Conservation (phyloP, 257 asterid species). For the Coffea canephora region DNA sequence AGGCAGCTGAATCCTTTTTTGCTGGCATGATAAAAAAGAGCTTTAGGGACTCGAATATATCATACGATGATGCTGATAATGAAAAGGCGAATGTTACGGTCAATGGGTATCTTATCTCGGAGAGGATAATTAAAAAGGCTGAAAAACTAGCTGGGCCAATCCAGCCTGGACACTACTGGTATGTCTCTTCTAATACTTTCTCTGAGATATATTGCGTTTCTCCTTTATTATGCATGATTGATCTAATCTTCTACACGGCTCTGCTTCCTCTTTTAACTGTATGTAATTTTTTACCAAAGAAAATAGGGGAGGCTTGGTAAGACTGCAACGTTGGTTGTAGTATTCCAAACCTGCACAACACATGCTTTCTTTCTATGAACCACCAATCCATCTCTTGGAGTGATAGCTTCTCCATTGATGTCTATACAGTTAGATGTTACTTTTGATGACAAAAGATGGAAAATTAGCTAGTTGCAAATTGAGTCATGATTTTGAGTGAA, state of each 20-base stretch:
- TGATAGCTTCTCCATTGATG: background rate
- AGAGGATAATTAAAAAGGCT: conserved; percentile 63
- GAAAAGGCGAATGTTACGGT: conserved; percentile 58
- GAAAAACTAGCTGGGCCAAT: conserved; percentile 74
- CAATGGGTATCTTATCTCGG: conserved; percentile 66
- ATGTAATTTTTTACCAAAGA: background rate
- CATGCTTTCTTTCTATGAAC: background rate
- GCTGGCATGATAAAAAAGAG: conserved; percentile 53
- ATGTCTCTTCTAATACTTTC: conserved; percentile 14
- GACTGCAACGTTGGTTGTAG: background rate
- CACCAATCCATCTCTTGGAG: background rate
- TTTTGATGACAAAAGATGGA: background rate
- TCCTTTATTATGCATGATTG: background rate
- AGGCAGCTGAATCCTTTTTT: conserved; percentile 46
- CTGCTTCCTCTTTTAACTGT: background rate
- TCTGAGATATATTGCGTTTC: background rate
- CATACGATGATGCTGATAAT: conserved; percentile 31
- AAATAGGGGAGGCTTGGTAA: background rate
- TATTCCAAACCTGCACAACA: background rate
- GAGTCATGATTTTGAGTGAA: too few relatives aligned
- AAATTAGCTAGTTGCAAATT: background rate
- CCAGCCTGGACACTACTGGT: conserved; percentile 92
- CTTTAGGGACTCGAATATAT: conserved; percentile 36
- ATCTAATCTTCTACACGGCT: background rate
- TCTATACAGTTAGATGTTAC: too few relatives aligned